Percentiles rank a stretch among this genome's conserved stretches.
These are phyloP conservation scores for Stephania cephalantha DNA, from an alignment of 164 flowering plant species.

Conservation along the genomic window DNA sequence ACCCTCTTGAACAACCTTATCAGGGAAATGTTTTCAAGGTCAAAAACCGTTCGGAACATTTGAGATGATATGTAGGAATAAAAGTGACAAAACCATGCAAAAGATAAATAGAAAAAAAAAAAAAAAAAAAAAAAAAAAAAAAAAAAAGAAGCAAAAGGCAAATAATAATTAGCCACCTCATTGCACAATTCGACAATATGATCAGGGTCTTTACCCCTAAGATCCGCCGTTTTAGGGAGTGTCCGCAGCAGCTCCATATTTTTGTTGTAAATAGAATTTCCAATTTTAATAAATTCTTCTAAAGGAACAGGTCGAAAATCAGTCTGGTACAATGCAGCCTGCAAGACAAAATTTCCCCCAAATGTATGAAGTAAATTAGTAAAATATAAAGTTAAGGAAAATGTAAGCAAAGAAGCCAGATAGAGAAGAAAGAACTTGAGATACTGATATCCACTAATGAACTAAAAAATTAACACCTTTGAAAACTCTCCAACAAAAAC, in stretches of 20 bases:
- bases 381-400: no score
- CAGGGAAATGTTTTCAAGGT: conserved; percentile 1
- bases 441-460: not conserved
- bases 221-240: conserved; percentile 54
- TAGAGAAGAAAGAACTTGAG: not conserved
- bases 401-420: not conserved
- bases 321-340: conserved; percentile 92
- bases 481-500: not conserved
- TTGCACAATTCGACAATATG: conserved; percentile 86
- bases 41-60: not conserved
- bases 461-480: not conserved
- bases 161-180: conserved; percentile 45
- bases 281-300: conserved; percentile 88
- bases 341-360: not conserved
- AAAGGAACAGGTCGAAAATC: conserved; percentile 94
- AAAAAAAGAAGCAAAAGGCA: not conserved
- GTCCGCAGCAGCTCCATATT: conserved; percentile 68
- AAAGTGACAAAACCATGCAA: not conserved
- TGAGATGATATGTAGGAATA: not conserved
- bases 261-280: conserved; percentile 65
- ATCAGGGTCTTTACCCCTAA: conserved; percentile 98
- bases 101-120: not conserved
- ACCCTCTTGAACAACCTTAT: conserved; percentile 89
- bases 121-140: not conserved
- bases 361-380: not conserved